Base-by-base conservation (phyloP, 2,329 filamentous ascomycete genomes). In the Beauveria bassiana region DNA sequence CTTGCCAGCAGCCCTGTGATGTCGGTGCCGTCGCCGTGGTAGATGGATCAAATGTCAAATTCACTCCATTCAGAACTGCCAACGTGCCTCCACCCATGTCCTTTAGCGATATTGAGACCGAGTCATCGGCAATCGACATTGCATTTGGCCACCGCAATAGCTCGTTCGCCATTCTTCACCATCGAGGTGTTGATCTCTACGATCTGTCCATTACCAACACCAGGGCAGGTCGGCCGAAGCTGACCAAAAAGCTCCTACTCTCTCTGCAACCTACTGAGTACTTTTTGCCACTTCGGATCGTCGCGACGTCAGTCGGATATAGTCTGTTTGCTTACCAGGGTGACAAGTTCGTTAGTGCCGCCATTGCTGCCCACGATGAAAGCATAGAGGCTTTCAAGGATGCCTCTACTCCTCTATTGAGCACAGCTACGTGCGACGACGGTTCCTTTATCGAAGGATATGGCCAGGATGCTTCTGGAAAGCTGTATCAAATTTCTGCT, bases 71-170 rank as follows among this genome's bases (percentile, higher is more conserved):
- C 65, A 83, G 90, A 64, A 82, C 87, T 55, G 89, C 91, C 14
- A 96, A 95, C 68, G 81, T 97, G 3, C 95, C 95, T 26, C 95
- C 95, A 31, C 95, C 95, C 1, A 97, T 98, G 92, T 86, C 91
- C 18, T 81, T 93, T 64, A 89, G 89, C 66, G 90, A 96, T 62
- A 68, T 97, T 20, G 68, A 77, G 14, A 74, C 89, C 31, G 77
- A 83, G 16, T 81, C 81, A 0, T 86, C 87, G 59, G 81, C 86
- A 3, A 76, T 90, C 20, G 92, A 97, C 74, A 85, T 95, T 57
- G 85, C 88, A 0, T 86, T 97, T 66, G 88, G 85, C 55, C 79
- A 78, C 16, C 80, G 81, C 53, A 86, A 88, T 54, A 81, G 80
- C 1, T 78, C 79, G 8, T 81, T 98, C 70, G 91, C 86, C 3